Evolutionary conservation across 495 filamentous ascomycete genomes (phyloP), one percentile per base, ranked within the genome.

Genomic region (Podospora fimiseda): DNA sequence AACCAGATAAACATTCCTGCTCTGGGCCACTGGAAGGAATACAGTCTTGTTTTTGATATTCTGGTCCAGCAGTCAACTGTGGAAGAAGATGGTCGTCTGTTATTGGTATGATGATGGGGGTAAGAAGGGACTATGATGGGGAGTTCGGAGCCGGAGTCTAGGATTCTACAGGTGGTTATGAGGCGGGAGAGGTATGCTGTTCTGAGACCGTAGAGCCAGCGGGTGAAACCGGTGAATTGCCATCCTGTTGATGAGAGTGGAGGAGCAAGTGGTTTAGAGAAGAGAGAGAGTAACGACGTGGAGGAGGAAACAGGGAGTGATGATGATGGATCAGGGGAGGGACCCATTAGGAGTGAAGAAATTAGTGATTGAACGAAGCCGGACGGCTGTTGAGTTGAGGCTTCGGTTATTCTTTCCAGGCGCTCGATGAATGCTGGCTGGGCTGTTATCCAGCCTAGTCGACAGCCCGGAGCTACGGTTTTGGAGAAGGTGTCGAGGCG

Each of bases 1-100:
- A 95, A 57, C 91, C 91, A 97, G 19, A 93, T 67, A 64, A 95
- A 96, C 91, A 96, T 96, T 56, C 92, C 92, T 14, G 83, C 92
- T n/a, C 83, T 78, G 1, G 91, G 92, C 76, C 83, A 86, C 43
- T 73, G 61, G 62, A 93, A 96, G 43, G 81, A 73, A 65, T 80
- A 89, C 59, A 95, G 81, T 30, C 74, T 71, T 0, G 77, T 80
- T 60, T 85, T 87, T 40, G 82, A 79, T 9, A 96, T 74, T 41
- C 88, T 75, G 71, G 80, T 85, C 63, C 83, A 85, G n/a, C 62
- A 2, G 24, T 42, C 20, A 36, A 11, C 18, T 20, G 19, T 2
- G 9, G 20, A 6, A 0, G 66, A 68, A 4, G 66, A n/a, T n/a
- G n/a, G n/a, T n/a, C n/a, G n/a, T n/a, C n/a, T n/a, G n/a, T n/a